Percentiles rank a stretch among this genome's conserved stretches.
Evolutionary conservation across 164 flowering plant genomes (phyloP).

Genomic region (Hamamelis virginiana): DNA sequence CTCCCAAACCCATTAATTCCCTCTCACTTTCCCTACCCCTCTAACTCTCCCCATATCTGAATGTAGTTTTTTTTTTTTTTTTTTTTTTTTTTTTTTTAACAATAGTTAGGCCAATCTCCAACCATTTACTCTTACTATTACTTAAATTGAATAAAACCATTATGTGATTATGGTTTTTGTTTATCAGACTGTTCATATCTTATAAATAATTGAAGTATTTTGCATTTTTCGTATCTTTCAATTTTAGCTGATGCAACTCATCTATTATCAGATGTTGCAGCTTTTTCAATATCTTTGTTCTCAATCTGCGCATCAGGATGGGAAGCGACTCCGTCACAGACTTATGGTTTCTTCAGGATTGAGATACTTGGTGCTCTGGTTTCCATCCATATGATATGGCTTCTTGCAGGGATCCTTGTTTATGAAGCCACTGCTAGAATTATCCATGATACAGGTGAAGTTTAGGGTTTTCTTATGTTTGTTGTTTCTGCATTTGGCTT

Average conservation of each 20-base stretch:
- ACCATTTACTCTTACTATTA: no score
- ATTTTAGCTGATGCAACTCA: slow-evolving; percentile 92
- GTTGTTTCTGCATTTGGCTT: slow-evolving; percentile 78
- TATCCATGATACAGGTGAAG: slow-evolving; percentile 59
- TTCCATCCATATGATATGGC: slow-evolving; percentile 90
- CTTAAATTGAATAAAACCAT: no score
- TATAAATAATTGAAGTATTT: no score
- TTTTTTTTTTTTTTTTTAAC: no score
- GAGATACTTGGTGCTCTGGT: slow-evolving; percentile 89
- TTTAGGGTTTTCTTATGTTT: slow-evolving; percentile 77
- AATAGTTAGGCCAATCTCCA: no score
- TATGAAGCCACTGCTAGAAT: slow-evolving; percentile 79
- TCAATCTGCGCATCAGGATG: slow-evolving; percentile 92
- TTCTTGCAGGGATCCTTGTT: slow-evolving; percentile 81
- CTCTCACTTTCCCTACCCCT: no score
- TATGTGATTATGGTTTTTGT: no score
- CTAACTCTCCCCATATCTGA: no score
- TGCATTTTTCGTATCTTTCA: no score
- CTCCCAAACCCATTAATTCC: no score
- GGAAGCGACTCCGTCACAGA: slow-evolving; percentile 90
- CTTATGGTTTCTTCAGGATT: slow-evolving; percentile 85
- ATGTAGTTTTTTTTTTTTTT: no score
- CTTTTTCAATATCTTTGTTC: slow-evolving; percentile 85
- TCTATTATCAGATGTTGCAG: slow-evolving; percentile 83
- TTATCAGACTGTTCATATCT: no score